Evolutionary conservation across 345 rosid species (phyloP).

Genomic region (Pelargonium nanum): DNA sequence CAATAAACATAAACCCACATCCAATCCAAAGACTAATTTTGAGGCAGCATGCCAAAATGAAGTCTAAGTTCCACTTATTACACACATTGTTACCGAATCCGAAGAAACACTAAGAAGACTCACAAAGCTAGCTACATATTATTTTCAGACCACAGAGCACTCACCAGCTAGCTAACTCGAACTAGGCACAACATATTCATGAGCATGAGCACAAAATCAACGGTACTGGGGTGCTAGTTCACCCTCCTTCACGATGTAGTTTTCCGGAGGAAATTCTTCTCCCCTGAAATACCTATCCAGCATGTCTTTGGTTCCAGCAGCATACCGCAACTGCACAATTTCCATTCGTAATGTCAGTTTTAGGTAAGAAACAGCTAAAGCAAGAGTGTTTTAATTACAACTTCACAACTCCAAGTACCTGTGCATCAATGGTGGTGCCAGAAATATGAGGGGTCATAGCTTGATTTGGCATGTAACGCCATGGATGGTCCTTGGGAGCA

Average conservation of each 20-base stretch:
- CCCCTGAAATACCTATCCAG: conserved; percentile 83
- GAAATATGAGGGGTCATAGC: conserved; percentile 98
- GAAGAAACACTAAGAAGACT: too few relatives aligned
- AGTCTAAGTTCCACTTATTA: too few relatives aligned
- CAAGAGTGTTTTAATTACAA: too few relatives aligned
- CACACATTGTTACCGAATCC: too few relatives aligned
- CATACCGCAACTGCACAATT: conserved; percentile 60
- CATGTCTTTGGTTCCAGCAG: conserved; percentile 90
- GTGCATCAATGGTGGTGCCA: conserved; percentile 93
- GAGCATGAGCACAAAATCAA: too few relatives aligned
- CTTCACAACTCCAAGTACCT: conserved; percentile 26
- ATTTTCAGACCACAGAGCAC: too few relatives aligned
- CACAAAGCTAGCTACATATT: too few relatives aligned
- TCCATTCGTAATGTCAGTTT: not conserved
- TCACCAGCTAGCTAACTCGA: too few relatives aligned
- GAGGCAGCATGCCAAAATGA: too few relatives aligned
- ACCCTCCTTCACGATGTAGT: conserved; percentile 85
- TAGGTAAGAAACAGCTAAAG: conserved; percentile 4
- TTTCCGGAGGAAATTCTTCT: conserved; percentile 63
- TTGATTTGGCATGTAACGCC: conserved; percentile 98
- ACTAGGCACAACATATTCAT: too few relatives aligned
- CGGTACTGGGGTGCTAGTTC: conserved; percentile 74
- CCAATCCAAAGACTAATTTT: too few relatives aligned
- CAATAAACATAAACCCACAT: too few relatives aligned
- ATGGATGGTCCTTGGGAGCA: conserved; percentile 94